phyloP scores from a whole-genome alignment of 2,329 filamentous ascomycete genomes.

The Penicillium verrucosum region DNA sequence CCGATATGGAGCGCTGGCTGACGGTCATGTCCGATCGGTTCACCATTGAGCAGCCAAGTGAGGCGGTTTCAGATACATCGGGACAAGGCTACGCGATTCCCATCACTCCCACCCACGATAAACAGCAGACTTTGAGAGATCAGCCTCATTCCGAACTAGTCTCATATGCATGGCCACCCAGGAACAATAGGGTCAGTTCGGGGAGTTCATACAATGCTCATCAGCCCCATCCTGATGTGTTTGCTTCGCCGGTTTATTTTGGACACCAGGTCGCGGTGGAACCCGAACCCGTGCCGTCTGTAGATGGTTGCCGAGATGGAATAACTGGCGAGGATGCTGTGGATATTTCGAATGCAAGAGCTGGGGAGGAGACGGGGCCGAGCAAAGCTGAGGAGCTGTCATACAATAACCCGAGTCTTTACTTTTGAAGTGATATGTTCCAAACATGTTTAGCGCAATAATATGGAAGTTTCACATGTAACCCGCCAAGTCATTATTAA shows the following conservation, averaged over 20 bases:
- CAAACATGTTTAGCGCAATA: background rate
- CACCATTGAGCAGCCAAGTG: conserved; percentile 2
- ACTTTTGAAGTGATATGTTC: conserved; percentile 17
- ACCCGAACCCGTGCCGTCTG: conserved; percentile 10
- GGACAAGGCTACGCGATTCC: conserved; percentile 2
- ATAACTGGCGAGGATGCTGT: background rate
- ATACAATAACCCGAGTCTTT: conserved; percentile 17
- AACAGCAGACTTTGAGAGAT: background rate
- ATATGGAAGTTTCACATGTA: background rate
- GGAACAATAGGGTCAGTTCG: background rate
- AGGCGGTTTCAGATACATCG: background rate
- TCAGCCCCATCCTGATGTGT: background rate
- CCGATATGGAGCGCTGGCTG: conserved; percentile 20
- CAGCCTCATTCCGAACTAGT: background rate
- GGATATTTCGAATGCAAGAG: background rate
- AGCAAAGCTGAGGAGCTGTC: conserved; percentile 19
- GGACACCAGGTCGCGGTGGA: background rate
- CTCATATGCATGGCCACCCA: conserved; percentile 6
- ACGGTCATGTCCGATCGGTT: conserved; percentile 17
- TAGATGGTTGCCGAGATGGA: background rate
- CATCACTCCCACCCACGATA: background rate
- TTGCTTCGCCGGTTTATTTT: conserved; percentile 9
- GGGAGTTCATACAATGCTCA: conserved; percentile 8
- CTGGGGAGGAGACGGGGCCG: background rate
- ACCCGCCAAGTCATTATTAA: background rate